These are phyloP conservation scores for Clarireedia sp. DNA, from an alignment of 2,329 filamentous ascomycete species.

Conservation along the genomic window DNA sequence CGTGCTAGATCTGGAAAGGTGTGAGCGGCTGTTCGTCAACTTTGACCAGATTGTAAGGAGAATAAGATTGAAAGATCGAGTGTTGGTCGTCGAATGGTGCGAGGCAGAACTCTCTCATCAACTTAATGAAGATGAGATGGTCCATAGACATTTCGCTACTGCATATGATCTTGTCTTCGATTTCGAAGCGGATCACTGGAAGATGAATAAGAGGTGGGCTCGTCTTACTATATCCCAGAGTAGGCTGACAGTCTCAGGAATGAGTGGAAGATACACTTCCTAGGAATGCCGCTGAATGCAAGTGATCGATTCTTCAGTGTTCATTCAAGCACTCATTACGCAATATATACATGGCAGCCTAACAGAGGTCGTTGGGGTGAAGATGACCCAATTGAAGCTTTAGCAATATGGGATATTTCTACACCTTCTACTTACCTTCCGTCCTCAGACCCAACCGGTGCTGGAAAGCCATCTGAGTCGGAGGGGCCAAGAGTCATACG, in stretches of 20 bases:
- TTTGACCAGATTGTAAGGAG: slow-evolving; percentile 44
- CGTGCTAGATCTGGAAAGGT: slow-evolving; percentile 43
- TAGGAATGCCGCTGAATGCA: slow-evolving; percentile 46
- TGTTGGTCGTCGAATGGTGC: slow-evolving; percentile 60
- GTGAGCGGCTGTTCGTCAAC: slow-evolving; percentile 44
- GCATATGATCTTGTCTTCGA: slow-evolving; percentile 42
- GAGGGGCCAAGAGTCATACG: slow-evolving; percentile 39
- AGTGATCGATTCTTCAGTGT: slow-evolving; percentile 54
- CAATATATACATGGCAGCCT: slow-evolving; percentile 54
- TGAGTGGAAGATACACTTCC: slow-evolving; percentile 53
- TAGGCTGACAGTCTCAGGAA: slow-evolving; percentile 14
- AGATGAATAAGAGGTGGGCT: slow-evolving; percentile 39
- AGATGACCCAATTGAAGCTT: slow-evolving; percentile 45
- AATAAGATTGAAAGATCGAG: slow-evolving; percentile 42
- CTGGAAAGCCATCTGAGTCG: slow-evolving; percentile 27
- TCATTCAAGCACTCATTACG: slow-evolving; percentile 52
- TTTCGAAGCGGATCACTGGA: slow-evolving; percentile 29
- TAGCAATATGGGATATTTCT: slow-evolving; percentile 53
- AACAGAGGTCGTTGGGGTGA: slow-evolving; percentile 47
- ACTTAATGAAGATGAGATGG: slow-evolving; percentile 41
- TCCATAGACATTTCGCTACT: slow-evolving; percentile 52
- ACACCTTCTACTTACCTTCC: slow-evolving; percentile 40
- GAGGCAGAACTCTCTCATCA: slow-evolving; percentile 44
- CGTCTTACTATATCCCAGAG: background rate
- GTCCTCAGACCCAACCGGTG: slow-evolving; percentile 40